Evolutionary conservation across 768 basidiomycete species (phyloP).

Genomic region (Cystobasidium ongulense): DNA sequence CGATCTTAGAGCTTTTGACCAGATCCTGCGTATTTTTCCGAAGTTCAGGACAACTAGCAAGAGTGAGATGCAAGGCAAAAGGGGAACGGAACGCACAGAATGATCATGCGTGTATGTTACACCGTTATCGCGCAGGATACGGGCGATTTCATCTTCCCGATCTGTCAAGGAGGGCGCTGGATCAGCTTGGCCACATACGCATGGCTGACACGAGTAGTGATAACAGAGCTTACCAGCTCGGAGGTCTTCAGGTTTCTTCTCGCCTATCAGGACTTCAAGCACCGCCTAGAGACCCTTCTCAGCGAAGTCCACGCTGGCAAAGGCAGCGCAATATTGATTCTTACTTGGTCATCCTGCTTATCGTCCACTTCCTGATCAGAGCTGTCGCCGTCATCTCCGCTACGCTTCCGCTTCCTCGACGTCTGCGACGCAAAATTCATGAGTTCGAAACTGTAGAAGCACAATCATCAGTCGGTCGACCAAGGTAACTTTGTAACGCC

Average conservation of each 20-base stretch:
- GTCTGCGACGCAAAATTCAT: slow-evolving; percentile 11
- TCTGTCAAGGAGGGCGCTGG: neutral
- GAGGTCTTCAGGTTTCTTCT: neutral
- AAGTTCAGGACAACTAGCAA: neutral
- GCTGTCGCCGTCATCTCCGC: neutral
- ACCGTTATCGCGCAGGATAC: neutral
- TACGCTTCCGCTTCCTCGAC: slow-evolving; percentile 15
- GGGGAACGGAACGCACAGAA: neutral
- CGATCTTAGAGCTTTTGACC: slow-evolving; percentile 5
- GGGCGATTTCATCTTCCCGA: slow-evolving; percentile 6
- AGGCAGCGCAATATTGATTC: neutral
- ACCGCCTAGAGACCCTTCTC: neutral
- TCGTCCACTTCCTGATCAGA: slow-evolving; percentile 2
- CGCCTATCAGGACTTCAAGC: neutral
- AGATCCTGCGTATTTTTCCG: neutral
- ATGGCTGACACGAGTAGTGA: neutral
- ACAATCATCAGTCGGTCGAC: neutral
- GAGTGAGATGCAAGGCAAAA: neutral
- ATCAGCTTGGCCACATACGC: neutral
- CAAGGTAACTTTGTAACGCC: neutral
- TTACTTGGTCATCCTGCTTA: slow-evolving; percentile 7
- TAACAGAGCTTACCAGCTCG: neutral
- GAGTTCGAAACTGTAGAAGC: neutral
- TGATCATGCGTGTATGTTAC: slow-evolving; percentile 23
- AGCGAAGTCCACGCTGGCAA: neutral